Percentiles rank a stretch among this genome's conserved stretches.
Evolutionary conservation across 495 filamentous ascomycete species (phyloP).

Genomic region (Podospora pseudocomata): DNA sequence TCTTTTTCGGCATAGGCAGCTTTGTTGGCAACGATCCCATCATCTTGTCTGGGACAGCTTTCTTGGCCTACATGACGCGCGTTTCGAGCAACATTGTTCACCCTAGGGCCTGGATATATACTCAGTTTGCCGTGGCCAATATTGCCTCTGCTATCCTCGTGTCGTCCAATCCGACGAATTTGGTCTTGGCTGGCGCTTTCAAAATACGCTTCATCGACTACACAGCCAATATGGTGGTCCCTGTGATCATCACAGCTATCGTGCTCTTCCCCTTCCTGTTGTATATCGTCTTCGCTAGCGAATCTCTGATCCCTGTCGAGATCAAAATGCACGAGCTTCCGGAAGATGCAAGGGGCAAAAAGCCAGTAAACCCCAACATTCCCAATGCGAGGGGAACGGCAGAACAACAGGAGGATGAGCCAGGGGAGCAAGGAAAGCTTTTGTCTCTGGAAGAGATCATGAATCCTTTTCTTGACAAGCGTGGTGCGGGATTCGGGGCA

Average conservation of each 20-base stretch:
- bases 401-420: slow-evolving; percentile 48
- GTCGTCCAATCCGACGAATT: slow-evolving; percentile 68
- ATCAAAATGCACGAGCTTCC: slow-evolving; percentile 65
- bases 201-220: slow-evolving; percentile 63
- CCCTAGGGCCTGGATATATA: slow-evolving; percentile 63
- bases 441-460: slow-evolving; percentile 64
- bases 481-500: slow-evolving; percentile 56
- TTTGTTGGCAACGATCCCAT: slow-evolving; percentile 70
- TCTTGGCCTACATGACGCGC: slow-evolving; percentile 67
- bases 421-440: slow-evolving; percentile 47
- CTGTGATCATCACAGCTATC: slow-evolving; percentile 58
- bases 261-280: slow-evolving; percentile 61
- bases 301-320: slow-evolving; percentile 56
- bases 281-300: slow-evolving; percentile 59
- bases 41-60: slow-evolving; percentile 64
- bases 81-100: slow-evolving; percentile 65
- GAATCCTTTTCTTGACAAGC: slow-evolving; percentile 65
- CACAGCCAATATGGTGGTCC: slow-evolving; percentile 67
- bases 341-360: slow-evolving; percentile 48
- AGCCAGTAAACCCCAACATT: slow-evolving; percentile 65
- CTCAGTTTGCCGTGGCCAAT: slow-evolving; percentile 65
- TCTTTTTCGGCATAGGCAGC: slow-evolving; percentile 62
- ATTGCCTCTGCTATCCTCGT: slow-evolving; percentile 66
- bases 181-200: slow-evolving; percentile 67
- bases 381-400: slow-evolving; percentile 55